Evolutionary conservation across 345 rosid species (phyloP), one percentile per base, ranked within the genome.

Genomic region (Acer negundo): DNA sequence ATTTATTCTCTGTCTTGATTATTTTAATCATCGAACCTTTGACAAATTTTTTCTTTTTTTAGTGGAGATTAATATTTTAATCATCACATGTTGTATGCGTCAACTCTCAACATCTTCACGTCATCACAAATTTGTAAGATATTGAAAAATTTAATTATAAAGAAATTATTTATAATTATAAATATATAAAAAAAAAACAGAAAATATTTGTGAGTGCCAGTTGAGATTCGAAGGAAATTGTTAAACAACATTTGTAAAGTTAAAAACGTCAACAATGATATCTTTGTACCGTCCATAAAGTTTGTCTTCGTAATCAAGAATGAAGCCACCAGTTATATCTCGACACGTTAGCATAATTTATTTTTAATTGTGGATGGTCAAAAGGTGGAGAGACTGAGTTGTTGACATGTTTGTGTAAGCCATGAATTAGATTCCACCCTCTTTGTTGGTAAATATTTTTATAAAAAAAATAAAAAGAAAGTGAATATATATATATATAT

Each of bases 201-300:
- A 7, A n/a, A 8, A 63, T 11, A 42, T 10, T 40, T 67, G 64
- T 73, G 75, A 69, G 73, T 77, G 76, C 69, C 35, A 2, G 70
- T 71, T 80, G 77, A 77, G 63, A 80, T 61, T 76, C 80, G 35
- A 38, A n/a, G 22, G 38, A 51, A 12, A 75, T 12, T 31, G 46
- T 15, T 7, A 23, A 23, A 46, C 20, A 40, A 56, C 76, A 42
- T 40, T 3, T 62, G 47, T 58, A 74, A 63, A 74, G 62, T 24
- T 47, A 10, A 19, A 51, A 42, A 31, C 23, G 44, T 58, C 35
- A 42, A 42, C 73, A 69, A 69, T 75, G 24, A 81, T 70, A 77
- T 77, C 22, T 47, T 22, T 44, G 10, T 31, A 35, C 85, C 86
- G 81, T 12, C 85, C 86, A 80, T 20, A 70, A 85, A 83, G 86